A percentile compares a stretch with the other conserved stretches of the same genome.
These are phyloP conservation scores for Citrus maxima DNA, from an alignment of 345 rosid genomes.

Conservation along the genomic window DNA sequence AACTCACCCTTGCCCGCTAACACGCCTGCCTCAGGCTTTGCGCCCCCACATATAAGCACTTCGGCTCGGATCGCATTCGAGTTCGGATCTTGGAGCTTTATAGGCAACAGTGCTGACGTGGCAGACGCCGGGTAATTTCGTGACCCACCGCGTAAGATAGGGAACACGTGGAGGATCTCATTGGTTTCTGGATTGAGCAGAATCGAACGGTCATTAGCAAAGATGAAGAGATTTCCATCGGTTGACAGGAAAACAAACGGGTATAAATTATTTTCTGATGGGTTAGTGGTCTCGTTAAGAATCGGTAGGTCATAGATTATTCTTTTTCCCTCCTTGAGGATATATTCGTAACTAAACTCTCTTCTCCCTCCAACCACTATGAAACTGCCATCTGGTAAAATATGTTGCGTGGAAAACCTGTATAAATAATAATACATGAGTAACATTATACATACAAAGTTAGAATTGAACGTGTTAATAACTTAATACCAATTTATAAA, in stretches of 20 bases:
- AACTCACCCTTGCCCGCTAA: slow-evolving; percentile 23
- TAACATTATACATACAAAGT: too few relatives aligned
- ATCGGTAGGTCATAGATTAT: slow-evolving; percentile 22
- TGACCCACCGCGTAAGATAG: slow-evolving; percentile 29
- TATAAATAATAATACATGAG: not conserved
- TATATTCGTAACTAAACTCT: slow-evolving; percentile 34
- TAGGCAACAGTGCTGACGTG: slow-evolving; percentile 30
- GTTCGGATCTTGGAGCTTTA: slow-evolving; percentile 17
- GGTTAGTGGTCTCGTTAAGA: slow-evolving; percentile 25
- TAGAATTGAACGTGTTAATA: too few relatives aligned
- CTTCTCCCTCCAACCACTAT: slow-evolving; percentile 42
- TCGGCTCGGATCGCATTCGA: slow-evolving; percentile 12
- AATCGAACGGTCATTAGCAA: slow-evolving; percentile 34
- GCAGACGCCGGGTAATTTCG: slow-evolving; percentile 36
- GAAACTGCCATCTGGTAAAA: slow-evolving; percentile 28
- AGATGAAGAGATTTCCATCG: slow-evolving; percentile 40
- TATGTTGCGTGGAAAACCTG: slow-evolving; percentile 32
- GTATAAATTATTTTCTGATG: slow-evolving; percentile 24
- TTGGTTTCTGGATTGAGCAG: slow-evolving; percentile 26
- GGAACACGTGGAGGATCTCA: slow-evolving; percentile 23
- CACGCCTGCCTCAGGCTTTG: slow-evolving; percentile 22
- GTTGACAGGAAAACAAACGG: slow-evolving; percentile 37
- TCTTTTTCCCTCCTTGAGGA: slow-evolving; percentile 24
- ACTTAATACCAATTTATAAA: too few relatives aligned
- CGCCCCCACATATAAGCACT: slow-evolving; percentile 38